A percentile compares a stretch with the other conserved stretches of the same genome.
phyloP scores from a whole-genome alignment of 768 basidiomycete species.

The Collybia sp. region DNA sequence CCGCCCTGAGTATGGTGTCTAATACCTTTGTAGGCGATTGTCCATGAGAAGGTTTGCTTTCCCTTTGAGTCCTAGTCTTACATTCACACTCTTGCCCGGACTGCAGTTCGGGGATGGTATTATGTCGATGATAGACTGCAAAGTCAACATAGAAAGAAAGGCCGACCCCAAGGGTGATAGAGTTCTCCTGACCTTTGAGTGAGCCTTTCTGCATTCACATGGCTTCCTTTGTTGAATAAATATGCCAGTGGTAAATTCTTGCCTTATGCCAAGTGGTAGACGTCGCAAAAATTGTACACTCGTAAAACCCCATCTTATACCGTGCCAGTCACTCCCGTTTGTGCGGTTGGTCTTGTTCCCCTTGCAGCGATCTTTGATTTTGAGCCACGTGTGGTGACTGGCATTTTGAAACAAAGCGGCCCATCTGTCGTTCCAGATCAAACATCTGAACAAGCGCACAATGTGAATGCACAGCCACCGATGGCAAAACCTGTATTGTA shows the following conservation, averaged over 20 bases:
- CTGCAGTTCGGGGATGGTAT: constrained; percentile 79
- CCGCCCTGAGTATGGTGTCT: background rate
- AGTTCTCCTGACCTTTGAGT: constrained; percentile 79
- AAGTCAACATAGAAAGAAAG: constrained; percentile 62
- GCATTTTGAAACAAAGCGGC: background rate
- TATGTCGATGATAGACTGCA: constrained; percentile 88
- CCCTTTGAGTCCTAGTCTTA: background rate
- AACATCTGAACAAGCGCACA: background rate
- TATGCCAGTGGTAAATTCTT: constrained; percentile 67
- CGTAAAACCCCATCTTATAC: background rate
- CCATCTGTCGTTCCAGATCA: background rate
- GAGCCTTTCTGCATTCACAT: constrained; percentile 19
- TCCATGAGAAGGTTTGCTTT: constrained; percentile 63
- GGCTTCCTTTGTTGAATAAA: constrained; percentile 1
- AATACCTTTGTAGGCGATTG: constrained; percentile 43
- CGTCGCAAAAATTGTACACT: background rate
- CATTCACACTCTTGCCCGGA: background rate
- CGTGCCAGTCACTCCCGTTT: background rate
- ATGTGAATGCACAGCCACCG: background rate
- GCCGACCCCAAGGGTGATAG: constrained; percentile 77
- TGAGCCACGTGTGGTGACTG: background rate
- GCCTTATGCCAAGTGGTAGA: constrained; percentile 67
- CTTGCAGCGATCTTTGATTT: background rate
- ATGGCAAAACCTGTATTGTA: background rate
- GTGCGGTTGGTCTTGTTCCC: background rate